Evolutionary conservation across 352 stramenopile genomes (phyloP), one percentile per base, ranked within the genome.

Genomic region (Pythium monospermum): DNA sequence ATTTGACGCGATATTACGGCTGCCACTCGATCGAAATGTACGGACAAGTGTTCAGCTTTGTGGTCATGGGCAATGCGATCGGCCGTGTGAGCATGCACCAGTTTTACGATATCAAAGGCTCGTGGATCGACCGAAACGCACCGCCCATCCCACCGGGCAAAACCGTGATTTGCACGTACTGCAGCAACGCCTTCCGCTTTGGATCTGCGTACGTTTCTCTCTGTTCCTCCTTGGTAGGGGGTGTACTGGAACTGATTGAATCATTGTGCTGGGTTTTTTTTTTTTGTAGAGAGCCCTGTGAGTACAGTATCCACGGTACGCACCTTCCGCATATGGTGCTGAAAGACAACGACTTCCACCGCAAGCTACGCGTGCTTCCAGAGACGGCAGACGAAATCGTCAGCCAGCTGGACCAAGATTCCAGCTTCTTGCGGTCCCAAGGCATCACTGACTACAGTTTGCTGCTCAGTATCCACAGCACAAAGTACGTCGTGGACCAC

Each of bases 1-100:
- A 94, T 49, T 61, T 96, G 43, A 95, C 83, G n/a, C 74, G 87
- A 21, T 96, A 91, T 51, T 92, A 92, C 30, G 87, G 87, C 26
- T 94, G 83, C 54, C 86, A 96, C 57, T 87, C 78, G 23, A 92
- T 96, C 23, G 71, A 83, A 35, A 95, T 96, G 83, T 96, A 96
- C 48, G 82, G 83, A 2, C 73, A 94, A 46, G 55, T 76, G 15
- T 94, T 94, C 57, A 89, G 68, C 61, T 96, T 96, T 38, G 80
- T 96, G 16, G 87, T 96, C 45, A 96, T 96, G 87, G 79, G 79
- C 42, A 96, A 96, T 53, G 80, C 73, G 25, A 91, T 94, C 37
- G 80, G 81, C 12, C 72, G 69, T 26, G 69, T 84, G 31, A 93
- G 77, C 43, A 91, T 94, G 80, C 83, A 91, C 42, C 76, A 90